Evolutionary conservation across 148 eudicot genomes (phyloP).

Genomic region (Chenopodium berlandieri): DNA sequence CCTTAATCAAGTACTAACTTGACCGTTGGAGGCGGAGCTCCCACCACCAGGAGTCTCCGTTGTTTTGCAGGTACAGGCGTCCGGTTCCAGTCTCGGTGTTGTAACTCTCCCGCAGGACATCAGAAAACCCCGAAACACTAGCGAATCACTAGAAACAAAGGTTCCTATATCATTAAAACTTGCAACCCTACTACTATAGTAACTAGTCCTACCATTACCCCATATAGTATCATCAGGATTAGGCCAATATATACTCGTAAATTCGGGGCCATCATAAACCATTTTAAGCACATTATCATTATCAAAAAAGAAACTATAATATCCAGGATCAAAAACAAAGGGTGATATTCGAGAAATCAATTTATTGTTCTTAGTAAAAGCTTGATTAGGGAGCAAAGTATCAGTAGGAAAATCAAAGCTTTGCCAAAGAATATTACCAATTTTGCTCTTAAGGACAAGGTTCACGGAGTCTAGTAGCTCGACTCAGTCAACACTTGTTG

Average conservation of each 20-base stretch:
- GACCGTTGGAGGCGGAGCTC: too few relatives aligned
- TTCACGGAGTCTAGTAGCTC: conserved; percentile 29
- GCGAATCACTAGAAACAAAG: conserved; percentile 39
- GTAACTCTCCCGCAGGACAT: too few relatives aligned
- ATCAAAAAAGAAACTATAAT: background rate
- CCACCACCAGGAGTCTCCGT: too few relatives aligned
- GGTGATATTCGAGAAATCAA: conserved; percentile 33
- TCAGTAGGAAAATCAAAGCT: conserved; percentile 41
- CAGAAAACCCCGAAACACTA: too few relatives aligned
- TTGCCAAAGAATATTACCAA: conserved; percentile 30
- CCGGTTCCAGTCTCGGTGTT: too few relatives aligned
- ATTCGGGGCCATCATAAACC: background rate
- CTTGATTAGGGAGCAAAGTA: conserved; percentile 48
- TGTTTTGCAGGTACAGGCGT: too few relatives aligned
- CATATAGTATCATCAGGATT: background rate
- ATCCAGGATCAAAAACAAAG: conserved; percentile 4
- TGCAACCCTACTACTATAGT: conserved; percentile 32
- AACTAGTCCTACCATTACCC: conserved; percentile 26
- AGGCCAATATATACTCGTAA: background rate
- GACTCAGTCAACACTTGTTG: conserved; percentile 14
- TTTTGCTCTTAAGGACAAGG: conserved; percentile 17
- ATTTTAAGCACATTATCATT: background rate
- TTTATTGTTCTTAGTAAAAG: conserved; percentile 19
- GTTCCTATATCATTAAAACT: conserved; percentile 34
- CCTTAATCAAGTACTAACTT: too few relatives aligned